Conservation (phyloP, 192 early-diverging fungal species). For the Coemansia sp. region DNA sequence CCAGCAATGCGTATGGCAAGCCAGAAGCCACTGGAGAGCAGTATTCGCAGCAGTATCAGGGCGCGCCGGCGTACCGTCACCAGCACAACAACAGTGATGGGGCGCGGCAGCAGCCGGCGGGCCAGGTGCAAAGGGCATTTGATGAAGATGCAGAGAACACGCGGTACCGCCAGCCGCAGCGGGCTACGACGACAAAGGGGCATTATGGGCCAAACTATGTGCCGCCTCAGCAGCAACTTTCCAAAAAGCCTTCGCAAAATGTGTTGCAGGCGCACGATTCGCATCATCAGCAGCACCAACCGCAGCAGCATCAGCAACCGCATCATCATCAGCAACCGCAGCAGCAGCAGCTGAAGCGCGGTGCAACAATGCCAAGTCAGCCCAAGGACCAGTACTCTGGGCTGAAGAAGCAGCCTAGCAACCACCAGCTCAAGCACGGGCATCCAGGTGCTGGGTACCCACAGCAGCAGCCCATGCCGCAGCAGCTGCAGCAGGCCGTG, state of each 20-base stretch:
- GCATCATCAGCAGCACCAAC: slow-evolving; percentile 23
- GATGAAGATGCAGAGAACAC: slow-evolving; percentile 51
- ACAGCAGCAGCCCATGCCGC: slow-evolving; percentile 23
- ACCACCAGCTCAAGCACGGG: slow-evolving; percentile 48
- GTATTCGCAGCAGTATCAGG: slow-evolving; percentile 30
- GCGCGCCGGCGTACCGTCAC: slow-evolving; percentile 46
- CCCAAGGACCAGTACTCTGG: slow-evolving; percentile 22
- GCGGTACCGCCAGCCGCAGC: slow-evolving; percentile 46
- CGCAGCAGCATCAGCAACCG: slow-evolving; percentile 35
- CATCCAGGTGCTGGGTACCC: slow-evolving; percentile 32
- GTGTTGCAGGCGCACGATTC: slow-evolving; percentile 6
- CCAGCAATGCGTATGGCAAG: slow-evolving; percentile 35
- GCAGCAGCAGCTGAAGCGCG: slow-evolving; percentile 30
- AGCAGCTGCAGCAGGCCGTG: slow-evolving; percentile 5
- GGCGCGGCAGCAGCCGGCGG: slow-evolving; percentile 40
- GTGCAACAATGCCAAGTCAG: slow-evolving; percentile 33
- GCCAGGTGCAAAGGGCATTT: slow-evolving; percentile 37
- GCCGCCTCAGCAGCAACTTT: slow-evolving; percentile 17
- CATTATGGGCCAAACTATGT: slow-evolving; percentile 36
- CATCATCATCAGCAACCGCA: slow-evolving; percentile 5
- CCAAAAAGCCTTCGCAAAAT: slow-evolving; percentile 24
- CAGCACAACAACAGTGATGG: slow-evolving; percentile 41
- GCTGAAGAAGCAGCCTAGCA: slow-evolving; percentile 45
- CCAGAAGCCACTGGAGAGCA: slow-evolving; percentile 30
- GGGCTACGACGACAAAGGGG: slow-evolving; percentile 35